Evolutionary conservation across 2,329 filamentous ascomycete genomes (phyloP).

Genomic region (Stemphylium beticola): DNA sequence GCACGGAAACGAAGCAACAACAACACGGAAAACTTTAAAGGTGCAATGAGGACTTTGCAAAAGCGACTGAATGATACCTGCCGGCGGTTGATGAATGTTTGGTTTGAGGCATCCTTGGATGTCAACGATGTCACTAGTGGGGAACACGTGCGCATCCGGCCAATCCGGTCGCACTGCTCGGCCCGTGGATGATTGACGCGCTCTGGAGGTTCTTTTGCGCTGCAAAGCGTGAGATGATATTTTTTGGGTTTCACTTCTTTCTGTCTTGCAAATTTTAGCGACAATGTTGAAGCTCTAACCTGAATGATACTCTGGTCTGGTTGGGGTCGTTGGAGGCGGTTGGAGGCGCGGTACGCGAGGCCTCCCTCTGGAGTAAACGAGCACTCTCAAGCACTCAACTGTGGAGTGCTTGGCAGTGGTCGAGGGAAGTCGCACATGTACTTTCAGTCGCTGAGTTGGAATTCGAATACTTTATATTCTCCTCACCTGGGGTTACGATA

Average conservation of each 20-base stretch:
- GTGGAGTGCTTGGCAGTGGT: too few species aligned
- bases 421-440: too few species aligned
- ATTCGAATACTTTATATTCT: not conserved
- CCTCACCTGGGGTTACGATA: not conserved
- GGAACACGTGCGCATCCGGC: conserved; percentile 24
- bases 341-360: not conserved
- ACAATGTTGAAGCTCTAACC: not conserved
- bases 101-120: conserved; percentile 16
- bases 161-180: conserved; percentile 19
- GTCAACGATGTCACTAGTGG: conserved; percentile 31
- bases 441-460: not conserved
- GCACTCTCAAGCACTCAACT: not conserved
- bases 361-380: not conserved
- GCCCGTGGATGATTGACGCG: conserved; percentile 14
- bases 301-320: not conserved
- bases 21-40: not conserved
- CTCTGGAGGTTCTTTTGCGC: not conserved
- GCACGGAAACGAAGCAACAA: not conserved
- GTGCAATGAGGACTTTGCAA: not conserved
- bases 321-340: not conserved
- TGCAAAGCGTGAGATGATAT: not conserved
- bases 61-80: conserved; percentile 4
- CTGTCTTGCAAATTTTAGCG: not conserved
- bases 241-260: not conserved
- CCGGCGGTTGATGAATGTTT: conserved; percentile 14